These are phyloP conservation scores for Silene uniflora DNA, from an alignment of 148 eudicot species.

Conservation along the genomic window DNA sequence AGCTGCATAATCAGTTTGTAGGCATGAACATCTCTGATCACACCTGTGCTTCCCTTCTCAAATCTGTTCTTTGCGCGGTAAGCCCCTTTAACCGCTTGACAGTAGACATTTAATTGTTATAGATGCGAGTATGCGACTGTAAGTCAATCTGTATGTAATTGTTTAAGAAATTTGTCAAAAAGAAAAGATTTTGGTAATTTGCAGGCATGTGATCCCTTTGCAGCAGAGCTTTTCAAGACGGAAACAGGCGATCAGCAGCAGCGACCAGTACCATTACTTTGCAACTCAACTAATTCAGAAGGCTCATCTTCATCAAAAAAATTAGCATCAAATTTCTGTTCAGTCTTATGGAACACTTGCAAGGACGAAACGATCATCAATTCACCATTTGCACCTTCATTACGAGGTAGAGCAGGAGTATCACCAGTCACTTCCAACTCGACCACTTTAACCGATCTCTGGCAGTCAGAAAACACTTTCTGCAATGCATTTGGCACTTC, in stretches of 20 bases:
- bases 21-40: conserved; percentile 70
- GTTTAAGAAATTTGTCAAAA: background rate
- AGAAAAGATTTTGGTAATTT: background rate
- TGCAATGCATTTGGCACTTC: conserved; percentile 57
- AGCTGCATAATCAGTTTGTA: conserved; percentile 52
- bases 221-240: conserved; percentile 55
- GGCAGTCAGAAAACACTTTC: conserved; percentile 76
- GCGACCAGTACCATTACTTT: conserved; percentile 64
- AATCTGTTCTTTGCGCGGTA: conserved; percentile 82
- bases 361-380: conserved; percentile 42
- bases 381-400: conserved; percentile 81
- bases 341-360: conserved; percentile 67
- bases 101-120: background rate
- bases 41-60: conserved; percentile 65
- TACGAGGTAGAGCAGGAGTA: conserved; percentile 47
- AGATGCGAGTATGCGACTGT: background rate
- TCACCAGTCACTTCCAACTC: conserved; percentile 41
- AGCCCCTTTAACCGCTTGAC: conserved; percentile 17
- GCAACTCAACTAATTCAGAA: conserved; percentile 58
- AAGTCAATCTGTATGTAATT: background rate
- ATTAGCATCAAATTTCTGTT: conserved; percentile 46
- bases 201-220: conserved; percentile 86
- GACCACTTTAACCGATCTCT: conserved; percentile 56
- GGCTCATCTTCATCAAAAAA: conserved; percentile 43
- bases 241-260: conserved; percentile 31